Percentiles rank a stretch among this genome's conserved stretches.
These are phyloP conservation scores for Cercospora sesami DNA, from an alignment of 2,329 filamentous ascomycete genomes.

Conservation along the genomic window DNA sequence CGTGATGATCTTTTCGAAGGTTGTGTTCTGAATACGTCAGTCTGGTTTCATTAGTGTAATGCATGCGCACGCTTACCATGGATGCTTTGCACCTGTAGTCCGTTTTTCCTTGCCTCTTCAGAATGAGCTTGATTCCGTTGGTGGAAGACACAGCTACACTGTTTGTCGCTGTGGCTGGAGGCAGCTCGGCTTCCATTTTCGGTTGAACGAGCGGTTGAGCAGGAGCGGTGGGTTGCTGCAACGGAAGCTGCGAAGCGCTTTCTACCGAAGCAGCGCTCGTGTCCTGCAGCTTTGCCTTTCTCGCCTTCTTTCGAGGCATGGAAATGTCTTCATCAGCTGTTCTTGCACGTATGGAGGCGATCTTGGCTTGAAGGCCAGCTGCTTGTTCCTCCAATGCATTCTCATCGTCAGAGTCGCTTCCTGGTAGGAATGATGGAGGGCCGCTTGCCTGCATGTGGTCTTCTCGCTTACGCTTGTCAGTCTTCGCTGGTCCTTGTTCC, in stretches of 20 bases:
- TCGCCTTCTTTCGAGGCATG: slow-evolving; percentile 19
- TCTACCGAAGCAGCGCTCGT: not conserved
- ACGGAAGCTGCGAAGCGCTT: not conserved
- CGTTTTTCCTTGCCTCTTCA: not conserved
- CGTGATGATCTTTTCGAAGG: not conserved
- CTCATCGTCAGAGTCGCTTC: slow-evolving; percentile 21
- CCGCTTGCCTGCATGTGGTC: not conserved
- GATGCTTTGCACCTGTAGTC: slow-evolving; percentile 1
- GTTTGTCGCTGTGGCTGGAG: not conserved
- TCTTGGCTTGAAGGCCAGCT: slow-evolving; percentile 16
- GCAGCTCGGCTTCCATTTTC: not conserved
- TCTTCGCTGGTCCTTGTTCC: not conserved
- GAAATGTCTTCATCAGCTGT: slow-evolving; percentile 22
- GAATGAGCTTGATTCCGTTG: not conserved
- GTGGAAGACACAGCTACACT: not conserved
- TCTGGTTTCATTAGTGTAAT: not conserved
- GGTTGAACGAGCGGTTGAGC: not conserved
- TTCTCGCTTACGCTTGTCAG: slow-evolving; percentile 5
- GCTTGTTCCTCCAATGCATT: slow-evolving; percentile 16
- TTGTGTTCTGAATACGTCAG: slow-evolving; percentile 6
- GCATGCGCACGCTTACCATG: not conserved
- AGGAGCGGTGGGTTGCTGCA: not conserved
- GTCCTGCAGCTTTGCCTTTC: not conserved
- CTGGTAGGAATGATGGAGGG: too few relatives aligned
- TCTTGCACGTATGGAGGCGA: slow-evolving; percentile 20